Evolutionary conservation across 2,329 filamentous ascomycete genomes (phyloP), one percentile per base, ranked within the genome.

Genomic region (Aspergillus pseudotamarii): DNA sequence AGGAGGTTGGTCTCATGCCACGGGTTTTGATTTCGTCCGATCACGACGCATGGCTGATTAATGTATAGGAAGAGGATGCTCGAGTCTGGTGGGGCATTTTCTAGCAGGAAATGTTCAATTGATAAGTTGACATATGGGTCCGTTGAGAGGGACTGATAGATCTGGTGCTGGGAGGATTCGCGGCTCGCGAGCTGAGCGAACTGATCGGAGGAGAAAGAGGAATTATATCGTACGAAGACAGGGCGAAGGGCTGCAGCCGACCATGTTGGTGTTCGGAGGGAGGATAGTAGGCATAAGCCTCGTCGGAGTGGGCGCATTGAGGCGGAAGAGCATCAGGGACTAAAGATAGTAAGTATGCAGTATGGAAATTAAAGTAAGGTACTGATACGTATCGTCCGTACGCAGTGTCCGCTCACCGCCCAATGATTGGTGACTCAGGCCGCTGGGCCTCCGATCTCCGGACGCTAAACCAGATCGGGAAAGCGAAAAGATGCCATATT

Each of bases 1-100:
- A 80, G 80, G 10, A 97, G 84, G 75, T 96, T 92, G 65, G 92
- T 89, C 81, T 99, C 95, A 10, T 92, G 84, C 95, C 94, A 99
- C 59, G 95, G 95, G 76, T 99, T 99, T 81, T 99, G 95, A 77
- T 99, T 99, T 64, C 95, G 89, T 50, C 95, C 95, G 69, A 99
- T 90, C 74, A 99, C 89, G 64, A 99, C 86, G 75, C 92, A 93
- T 0, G 94, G 93, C 43, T 87, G 80, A 79, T 99, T 98, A 71
- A 88, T 86, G 81, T 98, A 99, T 57, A 97, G 86, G 61, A 98
- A 91, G 2, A 98, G 86, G 57, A 98, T 79, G 16, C 86, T 90
- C 14, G 93, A 93, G 64, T 91, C 86, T 8, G 88, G 82, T 1
- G 89, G 86, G 0, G 90, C 89, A 60, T 88, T 88, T 71, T 92